Evolutionary conservation across 2,329 filamentous ascomycete species (phyloP), one percentile per base, ranked within the genome.

Genomic region (Penicillium capsulatum): DNA sequence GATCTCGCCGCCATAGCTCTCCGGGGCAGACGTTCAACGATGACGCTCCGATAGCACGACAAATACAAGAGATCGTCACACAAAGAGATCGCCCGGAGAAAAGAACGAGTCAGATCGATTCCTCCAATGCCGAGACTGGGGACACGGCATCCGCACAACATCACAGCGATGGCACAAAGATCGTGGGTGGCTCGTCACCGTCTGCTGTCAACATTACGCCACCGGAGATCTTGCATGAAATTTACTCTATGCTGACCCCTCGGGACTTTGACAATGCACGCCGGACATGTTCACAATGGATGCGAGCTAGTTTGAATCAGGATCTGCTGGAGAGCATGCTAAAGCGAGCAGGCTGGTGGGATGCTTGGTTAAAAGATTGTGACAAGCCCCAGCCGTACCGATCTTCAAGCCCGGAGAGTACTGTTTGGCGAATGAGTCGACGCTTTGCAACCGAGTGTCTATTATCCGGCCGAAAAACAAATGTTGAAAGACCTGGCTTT

Each of bases 181-280:
- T 20, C 27, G n/a, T 28, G 2, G 17, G 16, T n/a, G 17, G 10
- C 17, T 36, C 17, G 16, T 39, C 47, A 14, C 47, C 58, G 40
- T 51, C 64, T 33, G 34, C 60, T 31, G 53, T 60, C 33, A 68
- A 64, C 37, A 37, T 53, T 20, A 40, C 70, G 11, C 75, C 75
- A 1, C 51, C 60, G 7, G 76, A 79, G 49, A 67, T 78, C 14
- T 34, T 78, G 1, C 65, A 72, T 31, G 60, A 71, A 5, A 68
- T 78, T 4, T 74, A 69, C 42, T 48, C 45, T 4, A 63, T 68
- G 47, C 57, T 77, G 3, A 50, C 58, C 10, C 73, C 74, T 0
- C 58, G 61, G 16, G 70, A 75, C 49, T 84, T 82, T 56, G 75
- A 84, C 51, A 69, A 76, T 38, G 78, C 79, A 11, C 71, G 80